These are phyloP conservation scores for Tolypocladium tropicale DNA, from an alignment of 2,329 filamentous ascomycete species.

Conservation along the genomic window DNA sequence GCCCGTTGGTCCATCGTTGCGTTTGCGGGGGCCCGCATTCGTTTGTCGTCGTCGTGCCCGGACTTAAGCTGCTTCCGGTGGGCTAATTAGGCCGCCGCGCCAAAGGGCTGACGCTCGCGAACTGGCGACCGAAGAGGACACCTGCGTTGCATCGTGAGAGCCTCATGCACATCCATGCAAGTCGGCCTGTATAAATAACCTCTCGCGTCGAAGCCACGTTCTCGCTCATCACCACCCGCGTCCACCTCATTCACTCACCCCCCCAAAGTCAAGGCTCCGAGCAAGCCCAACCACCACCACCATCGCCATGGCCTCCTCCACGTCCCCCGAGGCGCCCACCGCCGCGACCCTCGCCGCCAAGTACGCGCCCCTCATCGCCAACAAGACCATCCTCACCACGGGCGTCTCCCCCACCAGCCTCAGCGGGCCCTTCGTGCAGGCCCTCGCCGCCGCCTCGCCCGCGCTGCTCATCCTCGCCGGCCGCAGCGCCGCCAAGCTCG, in stretches of 20 bases:
- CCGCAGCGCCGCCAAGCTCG: slow-evolving; percentile 29
- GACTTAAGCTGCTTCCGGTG: background rate
- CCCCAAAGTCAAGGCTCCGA: background rate
- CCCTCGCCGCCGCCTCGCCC: slow-evolving; percentile 29
- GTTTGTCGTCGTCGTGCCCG: background rate
- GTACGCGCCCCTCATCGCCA: slow-evolving; percentile 20
- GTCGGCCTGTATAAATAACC: background rate
- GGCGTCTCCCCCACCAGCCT: slow-evolving; percentile 29
- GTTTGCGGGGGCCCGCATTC: no score
- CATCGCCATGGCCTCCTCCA: background rate
- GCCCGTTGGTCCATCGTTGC: no score
- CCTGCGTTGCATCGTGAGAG: no score
- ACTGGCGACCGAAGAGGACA: background rate
- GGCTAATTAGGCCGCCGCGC: background rate
- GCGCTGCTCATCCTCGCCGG: slow-evolving; percentile 33
- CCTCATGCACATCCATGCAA: background rate
- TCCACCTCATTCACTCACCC: background rate
- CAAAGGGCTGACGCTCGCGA: background rate
- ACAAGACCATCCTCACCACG: slow-evolving; percentile 29
- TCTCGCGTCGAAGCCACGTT: background rate
- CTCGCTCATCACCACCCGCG: background rate
- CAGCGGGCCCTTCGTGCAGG: slow-evolving; percentile 12
- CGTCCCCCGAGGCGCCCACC: slow-evolving; percentile 3
- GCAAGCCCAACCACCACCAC: no score
- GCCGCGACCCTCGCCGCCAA: slow-evolving; percentile 16